Evolutionary conservation across 78 protist species (phyloP).

Genomic region (Cavenderia fasciculata): DNA sequence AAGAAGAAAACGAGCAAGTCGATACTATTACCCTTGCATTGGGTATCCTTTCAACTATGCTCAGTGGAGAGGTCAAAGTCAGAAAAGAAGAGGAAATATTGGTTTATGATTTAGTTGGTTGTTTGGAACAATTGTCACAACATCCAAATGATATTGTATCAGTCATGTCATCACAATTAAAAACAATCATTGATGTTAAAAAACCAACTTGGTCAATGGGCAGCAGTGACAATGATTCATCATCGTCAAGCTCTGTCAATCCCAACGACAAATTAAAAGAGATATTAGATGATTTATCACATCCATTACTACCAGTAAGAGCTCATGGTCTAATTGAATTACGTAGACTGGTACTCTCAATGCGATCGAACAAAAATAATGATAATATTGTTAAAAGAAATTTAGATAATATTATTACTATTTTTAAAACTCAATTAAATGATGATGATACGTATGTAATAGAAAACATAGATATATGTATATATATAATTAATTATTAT

Average conservation of each 20-base stretch:
- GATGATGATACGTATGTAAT: slow-evolving; percentile 72
- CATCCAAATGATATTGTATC: slow-evolving; percentile 48
- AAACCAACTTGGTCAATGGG: slow-evolving; percentile 40
- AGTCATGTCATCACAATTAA: slow-evolving; percentile 48
- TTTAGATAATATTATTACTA: slow-evolving; percentile 21
- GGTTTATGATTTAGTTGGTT: slow-evolving; percentile 19
- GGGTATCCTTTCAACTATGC: slow-evolving; percentile 39
- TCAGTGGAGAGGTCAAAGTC: slow-evolving; percentile 63
- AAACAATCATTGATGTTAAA: slow-evolving; percentile 51
- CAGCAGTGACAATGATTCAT: not conserved
- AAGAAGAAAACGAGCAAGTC: slow-evolving; percentile 25
- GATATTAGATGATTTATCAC: slow-evolving; percentile 40
- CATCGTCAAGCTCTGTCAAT: not conserved
- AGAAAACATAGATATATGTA: not conserved
- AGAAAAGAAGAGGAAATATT: slow-evolving; percentile 69
- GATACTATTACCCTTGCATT: slow-evolving; percentile 38
- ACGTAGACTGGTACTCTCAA: slow-evolving; percentile 30
- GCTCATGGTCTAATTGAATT: slow-evolving; percentile 70
- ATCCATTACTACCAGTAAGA: slow-evolving; percentile 60
- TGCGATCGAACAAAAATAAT: slow-evolving; percentile 4
- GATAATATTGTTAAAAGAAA: slow-evolving; percentile 36
- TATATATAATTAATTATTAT: not conserved
- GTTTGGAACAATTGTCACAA: slow-evolving; percentile 31
- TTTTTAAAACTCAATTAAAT: slow-evolving; percentile 60
- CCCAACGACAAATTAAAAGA: slow-evolving; percentile 21